Conservation (phyloP, 352 stramenopile genomes). For the Globisporangium irregulare region DNA sequence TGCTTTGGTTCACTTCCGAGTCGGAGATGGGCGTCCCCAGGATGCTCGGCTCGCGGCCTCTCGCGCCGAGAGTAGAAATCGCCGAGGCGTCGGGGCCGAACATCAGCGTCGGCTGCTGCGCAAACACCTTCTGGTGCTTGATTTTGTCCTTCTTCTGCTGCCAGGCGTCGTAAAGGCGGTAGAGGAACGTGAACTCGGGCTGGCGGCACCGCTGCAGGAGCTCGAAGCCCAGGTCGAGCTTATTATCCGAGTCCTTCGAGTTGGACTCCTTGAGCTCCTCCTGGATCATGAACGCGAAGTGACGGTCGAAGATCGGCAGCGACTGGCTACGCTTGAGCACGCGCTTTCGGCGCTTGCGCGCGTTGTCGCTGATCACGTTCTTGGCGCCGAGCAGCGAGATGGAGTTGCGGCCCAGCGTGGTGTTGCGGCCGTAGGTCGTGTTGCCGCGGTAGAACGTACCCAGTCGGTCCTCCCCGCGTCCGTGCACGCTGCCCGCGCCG, state of each 20-base stretch:
- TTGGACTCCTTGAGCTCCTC: constrained; percentile 60
- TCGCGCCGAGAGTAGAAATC: background rate
- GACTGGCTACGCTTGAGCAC: constrained; percentile 63
- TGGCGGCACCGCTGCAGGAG: constrained; percentile 47
- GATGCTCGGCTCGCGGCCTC: background rate
- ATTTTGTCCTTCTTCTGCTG: constrained; percentile 14
- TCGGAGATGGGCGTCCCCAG: background rate
- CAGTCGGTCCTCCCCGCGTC: background rate
- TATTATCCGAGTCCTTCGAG: constrained; percentile 51
- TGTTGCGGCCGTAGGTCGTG: constrained; percentile 16
- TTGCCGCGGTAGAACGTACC: constrained; percentile 14
- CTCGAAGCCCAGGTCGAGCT: constrained; percentile 55
- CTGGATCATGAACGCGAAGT: constrained; percentile 56
- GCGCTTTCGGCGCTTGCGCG: constrained; percentile 25
- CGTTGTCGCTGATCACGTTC: constrained; percentile 16
- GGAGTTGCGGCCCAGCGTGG: constrained; percentile 11
- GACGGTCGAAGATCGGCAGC: constrained; percentile 53
- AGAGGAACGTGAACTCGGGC: constrained; percentile 57
- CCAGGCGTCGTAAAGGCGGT: constrained; percentile 44
- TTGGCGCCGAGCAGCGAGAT: constrained; percentile 17
- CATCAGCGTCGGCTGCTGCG: background rate
- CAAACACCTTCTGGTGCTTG: constrained; percentile 8
- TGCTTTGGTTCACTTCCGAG: constrained; percentile 4
- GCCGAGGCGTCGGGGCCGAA: background rate
- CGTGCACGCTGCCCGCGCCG: constrained; percentile 6